Evolutionary conservation across 2,329 filamentous ascomycete species (phyloP).

Genomic region (Sodiomyces alkalinus): DNA sequence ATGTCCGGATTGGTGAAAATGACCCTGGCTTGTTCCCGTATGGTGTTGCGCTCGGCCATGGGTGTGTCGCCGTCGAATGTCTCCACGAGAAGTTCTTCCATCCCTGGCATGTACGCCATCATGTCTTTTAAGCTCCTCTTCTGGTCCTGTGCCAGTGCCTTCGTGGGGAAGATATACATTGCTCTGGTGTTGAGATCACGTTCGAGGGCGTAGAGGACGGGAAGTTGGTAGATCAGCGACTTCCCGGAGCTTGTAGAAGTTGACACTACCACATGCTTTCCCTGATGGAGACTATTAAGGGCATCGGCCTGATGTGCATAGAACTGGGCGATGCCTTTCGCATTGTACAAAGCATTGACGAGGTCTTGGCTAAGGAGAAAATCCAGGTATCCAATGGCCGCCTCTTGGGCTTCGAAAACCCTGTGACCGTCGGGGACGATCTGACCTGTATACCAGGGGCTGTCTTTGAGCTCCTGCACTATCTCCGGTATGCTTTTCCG

Average conservation of each 20-base stretch:
- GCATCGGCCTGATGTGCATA: constrained; percentile 91
- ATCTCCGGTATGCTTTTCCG: constrained; percentile 74
- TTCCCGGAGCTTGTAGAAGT: constrained; percentile 96
- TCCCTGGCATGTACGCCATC: constrained; percentile 60
- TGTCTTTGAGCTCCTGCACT: constrained; percentile 63
- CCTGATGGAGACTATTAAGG: constrained; percentile 72
- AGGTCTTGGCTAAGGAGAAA: constrained; percentile 81
- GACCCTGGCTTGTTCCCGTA: constrained; percentile 78
- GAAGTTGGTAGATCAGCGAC: constrained; percentile 93
- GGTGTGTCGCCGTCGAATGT: constrained; percentile 94
- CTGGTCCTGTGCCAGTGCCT: constrained; percentile 91
- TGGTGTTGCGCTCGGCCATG: constrained; percentile 59
- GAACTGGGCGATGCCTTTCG: constrained; percentile 68
- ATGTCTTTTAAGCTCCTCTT: constrained; percentile 76
- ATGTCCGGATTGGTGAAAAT: constrained; percentile 98
- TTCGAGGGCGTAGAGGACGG: constrained; percentile 77
- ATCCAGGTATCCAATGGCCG: constrained; percentile 68
- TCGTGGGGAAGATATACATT: constrained; percentile 97
- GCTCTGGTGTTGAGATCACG: constrained; percentile 61
- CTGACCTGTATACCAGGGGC: constrained; percentile 81
- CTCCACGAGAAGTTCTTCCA: constrained; percentile 68
- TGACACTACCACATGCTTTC: constrained; percentile 77
- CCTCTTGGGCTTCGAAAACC: constrained; percentile 72
- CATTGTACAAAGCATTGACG: constrained; percentile 94
- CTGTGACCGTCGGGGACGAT: constrained; percentile 88